A percentile compares a stretch with the other conserved stretches of the same genome.
phyloP scores from a whole-genome alignment of 768 basidiomycete genomes.

The Zangia roseola region DNA sequence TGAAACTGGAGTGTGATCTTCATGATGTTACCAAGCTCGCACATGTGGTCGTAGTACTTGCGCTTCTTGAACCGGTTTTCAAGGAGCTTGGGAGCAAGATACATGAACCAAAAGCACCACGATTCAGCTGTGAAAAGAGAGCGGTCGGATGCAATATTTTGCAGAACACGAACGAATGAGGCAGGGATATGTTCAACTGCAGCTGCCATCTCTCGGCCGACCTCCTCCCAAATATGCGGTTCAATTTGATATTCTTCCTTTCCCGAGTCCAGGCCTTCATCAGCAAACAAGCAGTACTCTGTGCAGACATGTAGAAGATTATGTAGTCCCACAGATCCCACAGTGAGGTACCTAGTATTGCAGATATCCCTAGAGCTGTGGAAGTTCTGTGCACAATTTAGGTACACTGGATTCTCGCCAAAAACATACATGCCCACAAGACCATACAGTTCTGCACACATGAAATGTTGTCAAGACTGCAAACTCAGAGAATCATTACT shows the following conservation, averaged over 20 bases:
- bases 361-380: too few species aligned
- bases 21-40: neutral
- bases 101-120: slow-evolving; percentile 19
- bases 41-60: neutral
- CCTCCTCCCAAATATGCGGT: slow-evolving; percentile 38
- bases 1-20: neutral
- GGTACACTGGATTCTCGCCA: too few species aligned
- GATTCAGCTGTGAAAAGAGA: slow-evolving; percentile 20
- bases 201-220: slow-evolving; percentile 33
- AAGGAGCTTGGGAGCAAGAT: slow-evolving; percentile 15
- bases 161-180: slow-evolving; percentile 27
- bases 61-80: neutral
- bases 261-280: too few species aligned
- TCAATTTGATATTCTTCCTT: slow-evolving; percentile 31
- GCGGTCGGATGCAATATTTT: slow-evolving; percentile 32
- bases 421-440: too few species aligned
- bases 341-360: too few species aligned
- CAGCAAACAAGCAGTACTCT: too few species aligned
- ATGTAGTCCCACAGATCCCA: too few species aligned
- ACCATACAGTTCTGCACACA: too few species aligned
- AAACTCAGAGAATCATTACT: too few species aligned
- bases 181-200: slow-evolving; percentile 27
- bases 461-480: too few species aligned
- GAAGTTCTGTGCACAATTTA: too few species aligned
- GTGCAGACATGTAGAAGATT: too few species aligned